Evolutionary conservation across 2,329 filamentous ascomycete species (phyloP).

Genomic region (Chaetomiaceae sp.): DNA sequence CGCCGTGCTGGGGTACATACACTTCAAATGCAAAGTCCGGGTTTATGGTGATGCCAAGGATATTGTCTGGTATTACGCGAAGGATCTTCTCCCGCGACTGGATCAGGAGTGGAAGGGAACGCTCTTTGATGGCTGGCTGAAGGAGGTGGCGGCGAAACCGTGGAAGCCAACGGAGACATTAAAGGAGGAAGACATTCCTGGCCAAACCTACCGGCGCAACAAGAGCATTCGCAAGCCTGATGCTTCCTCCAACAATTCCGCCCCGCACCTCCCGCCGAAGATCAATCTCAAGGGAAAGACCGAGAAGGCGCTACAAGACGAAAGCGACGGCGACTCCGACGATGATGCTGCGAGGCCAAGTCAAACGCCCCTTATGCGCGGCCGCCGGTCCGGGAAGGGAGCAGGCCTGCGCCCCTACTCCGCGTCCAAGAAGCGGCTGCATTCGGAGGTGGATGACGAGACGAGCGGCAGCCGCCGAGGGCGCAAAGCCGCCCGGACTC

Average conservation of each 20-base stretch:
- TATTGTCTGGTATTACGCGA: constrained; percentile 40
- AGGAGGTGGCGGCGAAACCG: constrained; percentile 25
- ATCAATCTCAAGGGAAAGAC: constrained; percentile 21
- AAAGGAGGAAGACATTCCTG: constrained; percentile 21
- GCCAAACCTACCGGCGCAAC: constrained; percentile 23
- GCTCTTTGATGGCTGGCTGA: constrained; percentile 32
- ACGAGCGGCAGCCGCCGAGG: constrained; percentile 29
- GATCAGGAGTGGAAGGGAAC: constrained; percentile 30
- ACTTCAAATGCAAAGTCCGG: constrained; percentile 37
- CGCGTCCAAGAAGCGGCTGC: constrained; percentile 40
- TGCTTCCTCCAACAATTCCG: background rate
- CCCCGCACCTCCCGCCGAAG: constrained; percentile 11
- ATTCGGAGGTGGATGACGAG: constrained; percentile 31
- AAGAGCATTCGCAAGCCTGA: background rate
- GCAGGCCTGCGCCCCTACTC: constrained; percentile 39
- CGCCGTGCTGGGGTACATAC: constrained; percentile 32
- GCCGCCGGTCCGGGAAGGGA: constrained; percentile 38
- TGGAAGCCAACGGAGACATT: constrained; percentile 25
- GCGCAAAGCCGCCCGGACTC: constrained; percentile 31
- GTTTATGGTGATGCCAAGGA: constrained; percentile 32
- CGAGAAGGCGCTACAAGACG: constrained; percentile 20
- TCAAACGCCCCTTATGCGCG: constrained; percentile 22
- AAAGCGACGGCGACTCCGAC: constrained; percentile 13
- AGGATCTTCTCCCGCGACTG: constrained; percentile 33
- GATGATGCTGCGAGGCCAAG: constrained; percentile 12